Percentiles rank a stretch among this genome's conserved stretches.
Conservation (phyloP, 257 asterid species). For the Gardenia jasminoides region DNA sequence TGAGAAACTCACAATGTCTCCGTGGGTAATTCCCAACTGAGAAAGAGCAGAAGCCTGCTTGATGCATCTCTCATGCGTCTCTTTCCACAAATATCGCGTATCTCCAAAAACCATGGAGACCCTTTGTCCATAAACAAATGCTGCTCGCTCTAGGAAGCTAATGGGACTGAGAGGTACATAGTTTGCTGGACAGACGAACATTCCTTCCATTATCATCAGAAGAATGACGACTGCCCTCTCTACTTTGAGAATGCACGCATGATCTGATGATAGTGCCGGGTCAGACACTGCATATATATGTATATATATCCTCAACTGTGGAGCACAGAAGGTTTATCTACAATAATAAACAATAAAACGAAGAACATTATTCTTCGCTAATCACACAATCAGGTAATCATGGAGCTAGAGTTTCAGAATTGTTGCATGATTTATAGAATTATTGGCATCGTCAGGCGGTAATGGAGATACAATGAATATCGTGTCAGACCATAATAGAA, state of each 20-base stretch:
- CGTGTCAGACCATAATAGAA: neutral
- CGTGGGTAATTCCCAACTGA: conserved; percentile 24
- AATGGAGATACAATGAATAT: neutral
- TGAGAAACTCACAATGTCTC: conserved; percentile 34
- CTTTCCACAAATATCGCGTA: conserved; percentile 27
- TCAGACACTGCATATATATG: no score
- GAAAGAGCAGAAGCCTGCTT: conserved; percentile 37
- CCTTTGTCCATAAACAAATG: conserved; percentile 28
- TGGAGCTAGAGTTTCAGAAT: neutral
- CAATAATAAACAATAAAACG: neutral
- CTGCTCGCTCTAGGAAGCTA: conserved; percentile 36
- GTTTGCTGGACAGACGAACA: conserved; percentile 18
- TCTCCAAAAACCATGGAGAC: conserved; percentile 27
- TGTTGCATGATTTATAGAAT: neutral
- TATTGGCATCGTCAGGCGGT: no score
- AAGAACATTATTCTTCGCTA: neutral
- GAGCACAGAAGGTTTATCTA: neutral
- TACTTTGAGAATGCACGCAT: neutral
- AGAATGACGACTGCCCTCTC: neutral
- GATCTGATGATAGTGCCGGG: no score
- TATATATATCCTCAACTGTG: no score
- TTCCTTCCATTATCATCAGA: conserved; percentile 14
- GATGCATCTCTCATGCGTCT: conserved; percentile 35
- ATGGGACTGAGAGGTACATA: conserved; percentile 34
- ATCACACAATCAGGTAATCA: neutral